Conservation (phyloP, 176 grass and related monocot genomes). For the Canna indica region DNA sequence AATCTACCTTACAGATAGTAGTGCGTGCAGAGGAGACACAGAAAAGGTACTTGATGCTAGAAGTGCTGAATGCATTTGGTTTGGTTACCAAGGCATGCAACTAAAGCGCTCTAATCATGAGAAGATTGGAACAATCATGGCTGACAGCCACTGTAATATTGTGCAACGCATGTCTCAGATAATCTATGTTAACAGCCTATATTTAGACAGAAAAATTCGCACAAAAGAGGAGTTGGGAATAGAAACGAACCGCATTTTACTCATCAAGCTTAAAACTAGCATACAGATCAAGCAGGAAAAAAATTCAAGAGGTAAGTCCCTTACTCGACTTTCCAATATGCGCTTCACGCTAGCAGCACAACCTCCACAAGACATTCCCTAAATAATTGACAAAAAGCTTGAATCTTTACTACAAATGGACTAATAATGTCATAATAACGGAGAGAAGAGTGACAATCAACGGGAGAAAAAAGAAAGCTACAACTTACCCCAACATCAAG, state of each 20-base stretch:
- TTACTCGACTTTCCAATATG: slow-evolving; percentile 86
- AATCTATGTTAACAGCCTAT: background rate
- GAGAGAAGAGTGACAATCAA: background rate
- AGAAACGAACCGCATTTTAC: slow-evolving; percentile 8
- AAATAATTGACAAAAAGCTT: slow-evolving; percentile 8
- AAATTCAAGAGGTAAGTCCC: background rate
- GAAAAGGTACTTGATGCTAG: no score
- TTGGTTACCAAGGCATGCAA: background rate
- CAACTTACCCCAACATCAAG: slow-evolving; percentile 82
- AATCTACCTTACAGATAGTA: background rate
- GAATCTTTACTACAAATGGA: background rate
- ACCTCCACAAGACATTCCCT: slow-evolving; percentile 97
- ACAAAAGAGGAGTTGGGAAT: background rate
- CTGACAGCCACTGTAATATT: background rate
- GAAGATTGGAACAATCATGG: background rate
- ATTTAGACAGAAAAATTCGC: background rate
- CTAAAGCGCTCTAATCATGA: no score
- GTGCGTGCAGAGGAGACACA: background rate
- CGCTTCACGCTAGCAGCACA: slow-evolving; percentile 85
- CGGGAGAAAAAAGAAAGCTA: background rate
- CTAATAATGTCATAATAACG: slow-evolving; percentile 17
- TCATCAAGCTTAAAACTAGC: background rate
- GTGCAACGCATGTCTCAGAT: background rate
- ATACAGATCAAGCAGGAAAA: background rate
- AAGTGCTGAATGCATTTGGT: background rate